Percentiles rank a stretch among this genome's conserved stretches.
These are phyloP conservation scores for Pavlovales sp. DNA, from an alignment of 208 protist species.

Conservation along the genomic window DNA sequence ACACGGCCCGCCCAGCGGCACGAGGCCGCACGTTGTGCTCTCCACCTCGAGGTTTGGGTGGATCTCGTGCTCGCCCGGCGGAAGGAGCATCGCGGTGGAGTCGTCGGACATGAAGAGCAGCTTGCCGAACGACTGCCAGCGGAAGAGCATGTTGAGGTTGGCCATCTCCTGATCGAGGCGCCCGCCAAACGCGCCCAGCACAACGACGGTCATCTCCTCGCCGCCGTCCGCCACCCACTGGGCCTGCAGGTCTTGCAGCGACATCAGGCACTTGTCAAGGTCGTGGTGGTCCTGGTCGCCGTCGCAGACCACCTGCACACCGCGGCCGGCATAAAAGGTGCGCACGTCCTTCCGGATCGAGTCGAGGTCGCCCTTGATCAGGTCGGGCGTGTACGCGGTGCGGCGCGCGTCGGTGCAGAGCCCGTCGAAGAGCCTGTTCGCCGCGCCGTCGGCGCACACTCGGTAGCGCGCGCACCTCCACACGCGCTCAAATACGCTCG, in stretches of 20 bases:
- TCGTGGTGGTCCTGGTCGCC: not conserved
- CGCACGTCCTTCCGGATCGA: not conserved
- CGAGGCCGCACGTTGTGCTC: not conserved
- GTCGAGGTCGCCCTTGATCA: slow-evolving; percentile 18
- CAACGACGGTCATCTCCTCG: not conserved
- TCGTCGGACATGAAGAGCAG: not conserved
- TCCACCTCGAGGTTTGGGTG: not conserved
- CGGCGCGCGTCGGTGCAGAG: not conserved
- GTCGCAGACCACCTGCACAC: not conserved
- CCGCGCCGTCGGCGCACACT: slow-evolving; percentile 1
- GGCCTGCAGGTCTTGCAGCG: not conserved
- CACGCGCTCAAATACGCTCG: not conserved
- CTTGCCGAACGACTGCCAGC: not conserved
- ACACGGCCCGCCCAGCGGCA: not conserved
- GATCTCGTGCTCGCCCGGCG: not conserved
- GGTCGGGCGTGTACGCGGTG: not conserved
- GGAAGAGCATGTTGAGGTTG: slow-evolving; percentile 15
- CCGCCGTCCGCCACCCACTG: not conserved
- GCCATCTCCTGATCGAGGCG: slow-evolving; percentile 15
- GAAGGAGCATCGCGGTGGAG: not conserved
- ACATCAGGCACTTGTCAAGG: slow-evolving; percentile 4
- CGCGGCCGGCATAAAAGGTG: not conserved
- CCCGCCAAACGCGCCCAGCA: not conserved
- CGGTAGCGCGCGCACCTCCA: not conserved
- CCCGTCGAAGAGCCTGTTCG: slow-evolving; percentile 12